These are phyloP conservation scores for Silybum marianum DNA, from an alignment of 129 eudicot genomes.

Conservation along the genomic window DNA sequence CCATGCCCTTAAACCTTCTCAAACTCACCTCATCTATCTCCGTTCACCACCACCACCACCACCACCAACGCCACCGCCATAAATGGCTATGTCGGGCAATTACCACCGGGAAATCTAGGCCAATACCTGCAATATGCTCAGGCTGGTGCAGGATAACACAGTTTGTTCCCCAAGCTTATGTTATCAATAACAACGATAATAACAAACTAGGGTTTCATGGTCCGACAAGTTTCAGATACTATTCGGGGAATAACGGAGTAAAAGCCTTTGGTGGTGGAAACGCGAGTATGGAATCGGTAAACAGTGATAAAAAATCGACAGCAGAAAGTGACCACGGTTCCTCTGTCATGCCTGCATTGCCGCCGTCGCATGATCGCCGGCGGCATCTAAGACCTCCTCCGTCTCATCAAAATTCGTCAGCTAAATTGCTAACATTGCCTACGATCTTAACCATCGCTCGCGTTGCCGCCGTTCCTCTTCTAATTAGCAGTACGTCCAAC, in stretches of 20 bases:
- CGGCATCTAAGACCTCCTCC: constrained; percentile 29
- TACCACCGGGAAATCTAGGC: constrained; percentile 24
- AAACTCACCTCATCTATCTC: constrained; percentile 39
- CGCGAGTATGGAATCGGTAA: constrained; percentile 31
- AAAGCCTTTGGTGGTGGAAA: constrained; percentile 26
- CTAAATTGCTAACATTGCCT: constrained; percentile 85
- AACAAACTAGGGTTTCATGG: constrained; percentile 48
- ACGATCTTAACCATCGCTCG: constrained; percentile 86
- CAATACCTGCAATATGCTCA: constrained; percentile 28
- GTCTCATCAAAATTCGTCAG: constrained; percentile 32
- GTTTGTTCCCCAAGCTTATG: constrained; percentile 23
- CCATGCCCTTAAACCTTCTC: constrained; percentile 50
- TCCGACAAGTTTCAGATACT: constrained; percentile 24
- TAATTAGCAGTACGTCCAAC: constrained; percentile 65
- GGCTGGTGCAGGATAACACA: constrained; percentile 25
- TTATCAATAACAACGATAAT: not conserved
- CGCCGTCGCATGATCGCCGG: constrained; percentile 28
- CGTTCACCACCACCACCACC: constrained; percentile 40
- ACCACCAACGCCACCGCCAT: constrained; percentile 36
- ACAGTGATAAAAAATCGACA: constrained; percentile 25
- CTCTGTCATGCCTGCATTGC: constrained; percentile 22
- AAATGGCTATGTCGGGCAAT: constrained; percentile 39
- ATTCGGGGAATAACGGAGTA: constrained; percentile 21
- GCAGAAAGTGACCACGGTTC: constrained; percentile 7
- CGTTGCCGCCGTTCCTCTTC: constrained; percentile 80